Conservation (phyloP, 2,329 filamentous ascomycete species). For the Venturia effusa region DNA sequence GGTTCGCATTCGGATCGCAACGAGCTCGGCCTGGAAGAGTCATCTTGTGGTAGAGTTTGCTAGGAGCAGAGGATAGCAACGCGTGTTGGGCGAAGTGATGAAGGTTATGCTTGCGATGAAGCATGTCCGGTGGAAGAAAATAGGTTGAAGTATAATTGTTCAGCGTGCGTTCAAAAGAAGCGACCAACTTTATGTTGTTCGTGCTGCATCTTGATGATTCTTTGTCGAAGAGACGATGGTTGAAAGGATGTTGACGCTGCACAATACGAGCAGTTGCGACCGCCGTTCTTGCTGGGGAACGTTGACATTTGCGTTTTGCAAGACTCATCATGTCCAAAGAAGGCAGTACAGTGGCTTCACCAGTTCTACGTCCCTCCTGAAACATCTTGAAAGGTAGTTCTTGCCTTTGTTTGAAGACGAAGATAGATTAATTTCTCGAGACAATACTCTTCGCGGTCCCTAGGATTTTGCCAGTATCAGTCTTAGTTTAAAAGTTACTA, state of each 20-base stretch:
- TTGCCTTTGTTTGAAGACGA: too few species aligned
- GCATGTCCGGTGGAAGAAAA: neutral
- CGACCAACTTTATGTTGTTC: neutral
- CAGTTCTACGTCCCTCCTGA: too few species aligned
- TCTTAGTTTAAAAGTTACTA: too few species aligned
- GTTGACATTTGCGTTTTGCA: too few species aligned
- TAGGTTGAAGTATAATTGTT: neutral
- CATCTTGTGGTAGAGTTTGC: neutral
- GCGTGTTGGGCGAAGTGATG: neutral
- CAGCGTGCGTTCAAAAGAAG: neutral
- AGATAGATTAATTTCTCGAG: too few species aligned
- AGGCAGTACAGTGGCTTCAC: too few species aligned
- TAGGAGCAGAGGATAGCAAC: neutral
- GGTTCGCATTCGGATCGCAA: neutral
- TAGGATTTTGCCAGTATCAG: too few species aligned
- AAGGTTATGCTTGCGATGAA: neutral
- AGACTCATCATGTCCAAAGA: neutral
- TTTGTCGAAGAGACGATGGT: neutral
- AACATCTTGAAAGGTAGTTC: too few species aligned
- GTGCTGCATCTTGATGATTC: too few species aligned
- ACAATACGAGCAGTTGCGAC: neutral
- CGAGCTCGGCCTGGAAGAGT: neutral
- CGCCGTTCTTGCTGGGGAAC: too few species aligned
- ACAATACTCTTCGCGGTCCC: too few species aligned
- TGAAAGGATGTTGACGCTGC: neutral